Evolutionary conservation across 75 land plant genomes (phyloP).

Genomic region (Picea glauca): DNA sequence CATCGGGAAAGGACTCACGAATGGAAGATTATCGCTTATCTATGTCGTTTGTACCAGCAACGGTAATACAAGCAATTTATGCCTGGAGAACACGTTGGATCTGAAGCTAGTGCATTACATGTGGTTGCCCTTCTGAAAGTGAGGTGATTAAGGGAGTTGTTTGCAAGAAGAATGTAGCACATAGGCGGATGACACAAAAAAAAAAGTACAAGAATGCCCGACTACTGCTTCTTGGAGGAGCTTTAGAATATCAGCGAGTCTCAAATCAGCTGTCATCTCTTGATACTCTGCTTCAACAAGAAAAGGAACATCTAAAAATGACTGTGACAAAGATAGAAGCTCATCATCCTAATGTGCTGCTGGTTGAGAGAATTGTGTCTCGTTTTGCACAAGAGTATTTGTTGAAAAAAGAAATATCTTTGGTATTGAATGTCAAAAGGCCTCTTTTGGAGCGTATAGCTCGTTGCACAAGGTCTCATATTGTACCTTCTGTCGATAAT

Average conservation of each 20-base stretch:
- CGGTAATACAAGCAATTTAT: too few relatives aligned
- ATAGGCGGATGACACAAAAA: conserved; percentile 79
- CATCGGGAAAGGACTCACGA: too few relatives aligned
- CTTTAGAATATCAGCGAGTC: conserved; percentile 83
- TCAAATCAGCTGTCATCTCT: conserved; percentile 83
- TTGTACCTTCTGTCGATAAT: conserved; percentile 48
- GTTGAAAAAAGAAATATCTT: conserved; percentile 70
- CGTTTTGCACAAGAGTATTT: conserved; percentile 70
- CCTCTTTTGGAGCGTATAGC: conserved; percentile 71
- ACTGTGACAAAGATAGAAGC: conserved; percentile 68
- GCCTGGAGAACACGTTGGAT: too few relatives aligned
- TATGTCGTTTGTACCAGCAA: too few relatives aligned
- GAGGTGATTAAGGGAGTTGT: conserved; percentile 83
- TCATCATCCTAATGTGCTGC: conserved; percentile 66
- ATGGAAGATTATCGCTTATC: background rate
- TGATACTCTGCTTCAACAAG: conserved; percentile 70
- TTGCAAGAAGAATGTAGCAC: conserved; percentile 87
- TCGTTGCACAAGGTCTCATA: conserved; percentile 70
- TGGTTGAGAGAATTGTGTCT: conserved; percentile 82
- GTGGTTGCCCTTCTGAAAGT: conserved; percentile 39
- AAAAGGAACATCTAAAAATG: conserved; percentile 59
- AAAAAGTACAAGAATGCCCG: conserved; percentile 62
- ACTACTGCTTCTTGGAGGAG: conserved; percentile 82
- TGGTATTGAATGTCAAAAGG: conserved; percentile 82
- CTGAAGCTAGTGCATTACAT: background rate